A percentile compares a stretch with the other conserved stretches of the same genome.
These are phyloP conservation scores for Tetrapisispora iriomotensis DNA, from an alignment of 805 yeast species.

Conservation along the genomic window DNA sequence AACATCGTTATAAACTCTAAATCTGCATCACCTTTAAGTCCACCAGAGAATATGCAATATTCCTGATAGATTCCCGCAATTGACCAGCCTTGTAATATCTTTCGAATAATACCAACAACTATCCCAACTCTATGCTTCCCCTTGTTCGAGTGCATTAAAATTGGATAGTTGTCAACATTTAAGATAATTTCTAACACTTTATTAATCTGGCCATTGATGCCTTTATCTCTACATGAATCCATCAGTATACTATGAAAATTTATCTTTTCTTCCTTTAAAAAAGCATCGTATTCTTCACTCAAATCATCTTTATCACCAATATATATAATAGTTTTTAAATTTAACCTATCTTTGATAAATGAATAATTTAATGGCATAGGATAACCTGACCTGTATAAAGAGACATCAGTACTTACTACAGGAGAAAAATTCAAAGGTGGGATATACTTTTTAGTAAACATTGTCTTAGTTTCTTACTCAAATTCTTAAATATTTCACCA, in stretches of 20 bases:
- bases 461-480: not conserved
- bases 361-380: conserved; percentile 81
- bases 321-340: conserved; percentile 71
- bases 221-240: conserved; percentile 69
- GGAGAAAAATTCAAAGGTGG: conserved; percentile 90
- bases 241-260: conserved; percentile 50
- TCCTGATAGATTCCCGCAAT: conserved; percentile 89
- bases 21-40: conserved; percentile 79
- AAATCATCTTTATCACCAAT: conserved; percentile 64
- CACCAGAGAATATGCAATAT: conserved; percentile 84
- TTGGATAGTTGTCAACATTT: conserved; percentile 69
- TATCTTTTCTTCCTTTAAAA: conserved; percentile 51
- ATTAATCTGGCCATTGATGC: conserved; percentile 47
- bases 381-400: conserved; percentile 84
- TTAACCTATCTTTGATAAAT: conserved; percentile 56
- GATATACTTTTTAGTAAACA: conserved; percentile 34
- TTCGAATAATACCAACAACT: conserved; percentile 82
- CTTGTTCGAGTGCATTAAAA: conserved; percentile 84
- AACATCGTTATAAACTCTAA: conserved; percentile 82
- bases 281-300: conserved; percentile 48
- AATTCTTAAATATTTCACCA: too few relatives aligned
- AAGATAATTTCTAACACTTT: conserved; percentile 47
- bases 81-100: conserved; percentile 85
- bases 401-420: conserved; percentile 56
- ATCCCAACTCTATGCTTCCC: conserved; percentile 97